Conservation (phyloP, 257 asterid genomes). For the Dorcoceras hygrometricum region DNA sequence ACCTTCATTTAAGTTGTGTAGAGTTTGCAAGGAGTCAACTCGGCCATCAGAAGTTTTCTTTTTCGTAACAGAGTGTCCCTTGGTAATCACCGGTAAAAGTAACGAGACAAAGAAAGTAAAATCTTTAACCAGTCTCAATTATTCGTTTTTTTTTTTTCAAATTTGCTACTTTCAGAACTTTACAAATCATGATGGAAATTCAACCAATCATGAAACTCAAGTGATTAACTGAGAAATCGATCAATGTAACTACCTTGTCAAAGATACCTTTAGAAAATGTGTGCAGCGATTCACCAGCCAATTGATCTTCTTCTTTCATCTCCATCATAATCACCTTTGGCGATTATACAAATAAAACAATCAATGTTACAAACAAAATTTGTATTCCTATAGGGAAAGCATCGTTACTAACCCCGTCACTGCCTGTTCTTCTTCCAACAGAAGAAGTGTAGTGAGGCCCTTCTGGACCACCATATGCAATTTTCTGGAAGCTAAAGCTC, state of each 20-base stretch:
- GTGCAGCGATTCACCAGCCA: conserved; percentile 61
- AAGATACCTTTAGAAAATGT: conserved; percentile 73
- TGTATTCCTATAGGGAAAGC: not conserved
- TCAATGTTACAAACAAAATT: not conserved
- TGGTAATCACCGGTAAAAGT: conserved; percentile 10
- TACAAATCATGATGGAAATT: not conserved
- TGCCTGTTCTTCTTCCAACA: conserved; percentile 56
- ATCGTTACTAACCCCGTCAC: conserved; percentile 66
- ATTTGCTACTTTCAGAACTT: not conserved
- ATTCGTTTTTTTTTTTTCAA: not conserved
- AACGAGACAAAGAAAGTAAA: conserved; percentile 5
- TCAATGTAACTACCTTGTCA: conserved; percentile 46
- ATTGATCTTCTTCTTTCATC: conserved; percentile 70
- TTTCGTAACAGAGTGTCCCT: conserved; percentile 80
- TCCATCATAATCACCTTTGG: conserved; percentile 62
- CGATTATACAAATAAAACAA: not conserved
- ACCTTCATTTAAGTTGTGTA: conserved; percentile 93
- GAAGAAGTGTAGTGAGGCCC: conserved; percentile 63
- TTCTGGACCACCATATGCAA: conserved; percentile 58
- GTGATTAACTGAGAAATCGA: not conserved
- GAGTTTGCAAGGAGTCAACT: conserved; percentile 62
- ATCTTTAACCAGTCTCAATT: not conserved
- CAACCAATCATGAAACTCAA: not conserved
- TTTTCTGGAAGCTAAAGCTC: conserved; percentile 51
- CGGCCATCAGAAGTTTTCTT: conserved; percentile 51